Evolutionary conservation across 1,284 basidiomycete species (phyloP), one percentile per base, ranked within the genome.

Genomic region (Leucoagaricus sp.): DNA sequence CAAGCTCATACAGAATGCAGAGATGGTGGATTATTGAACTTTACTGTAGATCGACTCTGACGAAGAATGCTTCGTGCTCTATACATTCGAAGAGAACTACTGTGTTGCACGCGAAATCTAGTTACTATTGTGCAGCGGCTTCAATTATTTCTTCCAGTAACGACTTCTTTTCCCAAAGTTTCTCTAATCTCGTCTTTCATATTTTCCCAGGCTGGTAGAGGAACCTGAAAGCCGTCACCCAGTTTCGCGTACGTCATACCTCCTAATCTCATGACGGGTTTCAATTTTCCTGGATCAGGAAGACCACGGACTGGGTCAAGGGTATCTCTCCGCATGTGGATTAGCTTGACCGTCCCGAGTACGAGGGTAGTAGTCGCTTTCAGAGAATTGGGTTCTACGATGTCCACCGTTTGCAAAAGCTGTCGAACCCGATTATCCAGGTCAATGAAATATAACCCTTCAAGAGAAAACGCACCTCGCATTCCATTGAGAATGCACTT

Each of bases 81-180:
- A 38, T 38, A n/a, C 17, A 9, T 38, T 38, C 4, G 4, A n/a
- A 12, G 12, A 33, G 31, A 33, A 6, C 12, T 12, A 33, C 6
- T 33, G 31, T 7, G 31, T 6, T 33, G 7, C 31, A 12, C 7
- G 6, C 31, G 31, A 33, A 33, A 33, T 33, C 31, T 7, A 33
- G 12, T 7, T 6, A 33, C 6, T 6, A 33, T 33, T 13, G 15
- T 38, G 12, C 36, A 38, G 36, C 4, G 17, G 36, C 36, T n/a
- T 13, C 8, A 38, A 21, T 69, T 93, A 91, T 36, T 75, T 57
- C 97, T 95, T 98, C 98, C 72, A 96, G 98, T 83, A 98, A 98
- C 70, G 93, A 94, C 0, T 93, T 94, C 55, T 10, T 57, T 52
- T 15, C 53, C 48, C n/a, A 63, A 15, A 4, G 17, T 47, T 36